Conservation (phyloP, 768 basidiomycete species). For the Suillus paluster region DNA sequence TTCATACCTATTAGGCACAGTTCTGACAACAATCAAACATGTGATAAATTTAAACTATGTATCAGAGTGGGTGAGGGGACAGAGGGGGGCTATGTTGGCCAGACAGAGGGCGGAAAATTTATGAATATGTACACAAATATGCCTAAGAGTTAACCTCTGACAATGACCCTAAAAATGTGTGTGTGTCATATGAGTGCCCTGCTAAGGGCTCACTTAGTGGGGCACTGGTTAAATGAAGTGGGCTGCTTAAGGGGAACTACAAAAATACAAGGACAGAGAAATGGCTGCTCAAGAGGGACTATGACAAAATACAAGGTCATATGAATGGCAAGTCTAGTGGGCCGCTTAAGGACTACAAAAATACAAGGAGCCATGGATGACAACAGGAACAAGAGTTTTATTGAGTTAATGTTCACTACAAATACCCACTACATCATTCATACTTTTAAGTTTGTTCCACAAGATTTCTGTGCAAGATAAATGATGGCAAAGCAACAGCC, state of each 20-base stretch:
- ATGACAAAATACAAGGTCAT: too few species aligned
- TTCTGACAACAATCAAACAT: too few species aligned
- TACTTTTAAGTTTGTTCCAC: neutral
- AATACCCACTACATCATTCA: neutral
- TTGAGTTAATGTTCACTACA: neutral
- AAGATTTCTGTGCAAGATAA: neutral
- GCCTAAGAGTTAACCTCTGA: neutral
- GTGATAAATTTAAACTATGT: neutral
- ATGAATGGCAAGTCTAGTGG: too few species aligned
- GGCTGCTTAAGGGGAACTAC: too few species aligned
- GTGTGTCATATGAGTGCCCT: neutral
- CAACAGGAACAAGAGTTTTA: too few species aligned
- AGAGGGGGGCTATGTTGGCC: neutral
- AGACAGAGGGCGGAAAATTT: neutral
- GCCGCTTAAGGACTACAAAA: too few species aligned
- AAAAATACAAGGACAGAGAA: too few species aligned
- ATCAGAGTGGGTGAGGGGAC: neutral
- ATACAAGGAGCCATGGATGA: too few species aligned
- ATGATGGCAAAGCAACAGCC: neutral
- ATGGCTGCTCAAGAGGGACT: too few species aligned
- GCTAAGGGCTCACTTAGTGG: neutral
- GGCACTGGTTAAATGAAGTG: too few species aligned
- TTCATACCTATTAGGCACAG: too few species aligned
- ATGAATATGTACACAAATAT: neutral
- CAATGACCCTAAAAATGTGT: neutral